phyloP scores from a whole-genome alignment of 148 eudicot genomes.

The Nepenthes gracilis region DNA sequence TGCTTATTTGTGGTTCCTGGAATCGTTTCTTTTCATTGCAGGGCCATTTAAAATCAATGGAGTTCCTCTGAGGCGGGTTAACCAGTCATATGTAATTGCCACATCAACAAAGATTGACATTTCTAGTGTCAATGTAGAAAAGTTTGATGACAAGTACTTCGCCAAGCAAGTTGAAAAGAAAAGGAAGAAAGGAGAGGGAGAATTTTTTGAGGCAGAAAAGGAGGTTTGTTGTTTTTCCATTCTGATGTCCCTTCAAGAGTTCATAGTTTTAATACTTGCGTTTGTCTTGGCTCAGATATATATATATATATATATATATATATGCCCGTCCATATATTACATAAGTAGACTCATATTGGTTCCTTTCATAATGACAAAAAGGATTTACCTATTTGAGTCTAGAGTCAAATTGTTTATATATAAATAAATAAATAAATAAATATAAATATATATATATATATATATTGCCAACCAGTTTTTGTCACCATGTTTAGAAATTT shows the following conservation, averaged over 20 bases:
- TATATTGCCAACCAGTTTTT: too few species aligned
- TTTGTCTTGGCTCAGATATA: background rate
- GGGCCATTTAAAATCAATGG: constrained; percentile 64
- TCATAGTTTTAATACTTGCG: background rate
- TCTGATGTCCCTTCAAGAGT: background rate
- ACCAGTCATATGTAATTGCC: constrained; percentile 48
- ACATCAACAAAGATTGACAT: constrained; percentile 52
- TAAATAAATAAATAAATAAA: too few species aligned
- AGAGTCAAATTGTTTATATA: too few species aligned
- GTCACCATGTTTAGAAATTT: too few species aligned
- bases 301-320: too few species aligned
- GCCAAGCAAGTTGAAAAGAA: constrained; percentile 47
- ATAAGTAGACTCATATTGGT: too few species aligned
- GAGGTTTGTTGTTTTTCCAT: constrained; percentile 22
- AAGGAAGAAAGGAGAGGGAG: constrained; percentile 47
- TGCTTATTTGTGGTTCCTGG: background rate
- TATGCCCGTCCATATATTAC: too few species aligned
- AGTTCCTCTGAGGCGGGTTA: constrained; percentile 53
- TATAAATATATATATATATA: too few species aligned
- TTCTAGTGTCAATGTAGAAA: constrained; percentile 32
- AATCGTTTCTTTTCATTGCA: constrained; percentile 1
- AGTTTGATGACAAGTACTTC: constrained; percentile 50
- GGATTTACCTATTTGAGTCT: too few species aligned
- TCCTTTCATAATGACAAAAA: too few species aligned
- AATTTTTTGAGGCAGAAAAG: constrained; percentile 53